Evolutionary conservation across 2,329 filamentous ascomycete genomes (phyloP).

Genomic region (Thelonectria rubi): DNA sequence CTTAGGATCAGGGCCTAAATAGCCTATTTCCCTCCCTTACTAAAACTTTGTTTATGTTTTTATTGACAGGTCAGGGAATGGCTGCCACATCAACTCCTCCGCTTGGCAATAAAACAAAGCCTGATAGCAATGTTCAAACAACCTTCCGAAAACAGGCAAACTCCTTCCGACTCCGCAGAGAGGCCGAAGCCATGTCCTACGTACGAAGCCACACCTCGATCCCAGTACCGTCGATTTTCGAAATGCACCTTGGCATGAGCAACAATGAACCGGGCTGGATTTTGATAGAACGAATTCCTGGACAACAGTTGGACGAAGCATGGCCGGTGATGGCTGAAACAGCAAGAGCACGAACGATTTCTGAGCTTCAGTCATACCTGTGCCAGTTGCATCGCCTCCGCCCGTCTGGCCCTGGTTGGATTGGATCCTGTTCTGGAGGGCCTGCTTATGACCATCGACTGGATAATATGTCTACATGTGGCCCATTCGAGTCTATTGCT

Average conservation of each 20-base stretch:
- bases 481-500: not conserved
- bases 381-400: not conserved
- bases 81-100: too few relatives aligned
- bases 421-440: constrained; percentile 3
- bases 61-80: too few relatives aligned
- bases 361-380: constrained; percentile 1
- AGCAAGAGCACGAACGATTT: not conserved
- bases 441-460: constrained; percentile 2
- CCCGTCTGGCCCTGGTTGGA: constrained; percentile 1
- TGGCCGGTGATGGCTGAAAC: not conserved
- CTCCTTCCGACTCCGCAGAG: constrained; percentile 9
- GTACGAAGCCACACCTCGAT: constrained; percentile 5
- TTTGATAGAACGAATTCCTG: constrained; percentile 3
- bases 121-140: not conserved
- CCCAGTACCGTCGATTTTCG: constrained; percentile 3
- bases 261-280: constrained; percentile 2
- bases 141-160: constrained; percentile 2
- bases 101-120: too few relatives aligned
- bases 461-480: not conserved
- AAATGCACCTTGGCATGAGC: not conserved
- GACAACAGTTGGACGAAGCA: constrained; percentile 3
- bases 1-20: too few relatives aligned
- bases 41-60: too few relatives aligned
- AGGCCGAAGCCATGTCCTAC: constrained; percentile 5
- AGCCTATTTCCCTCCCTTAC: too few relatives aligned